These are phyloP conservation scores for Lactifluus piperatus DNA, from an alignment of 768 basidiomycete genomes.

Conservation along the genomic window DNA sequence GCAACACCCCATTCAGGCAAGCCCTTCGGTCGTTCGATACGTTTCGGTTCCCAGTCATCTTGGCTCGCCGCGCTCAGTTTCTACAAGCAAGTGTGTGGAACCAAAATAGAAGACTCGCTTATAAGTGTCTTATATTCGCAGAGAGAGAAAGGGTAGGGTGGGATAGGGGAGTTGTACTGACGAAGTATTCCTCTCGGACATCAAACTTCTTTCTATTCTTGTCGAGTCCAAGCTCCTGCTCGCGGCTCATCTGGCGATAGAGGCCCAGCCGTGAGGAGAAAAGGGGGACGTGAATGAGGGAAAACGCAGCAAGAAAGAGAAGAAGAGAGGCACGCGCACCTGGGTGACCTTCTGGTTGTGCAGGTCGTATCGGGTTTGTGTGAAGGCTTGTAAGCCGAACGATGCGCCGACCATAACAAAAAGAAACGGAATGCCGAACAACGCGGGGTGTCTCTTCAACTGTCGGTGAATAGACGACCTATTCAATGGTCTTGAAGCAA, in stretches of 20 bases:
- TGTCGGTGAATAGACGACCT: constrained; percentile 4
- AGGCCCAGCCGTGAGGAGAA: not conserved
- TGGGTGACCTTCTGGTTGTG: constrained; percentile 72
- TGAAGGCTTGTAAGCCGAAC: constrained; percentile 74
- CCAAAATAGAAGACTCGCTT: not conserved
- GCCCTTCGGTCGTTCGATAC: constrained; percentile 76
- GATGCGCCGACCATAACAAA: constrained; percentile 79
- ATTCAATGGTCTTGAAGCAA: constrained; percentile 14
- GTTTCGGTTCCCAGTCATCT: constrained; percentile 80
- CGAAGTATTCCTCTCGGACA: constrained; percentile 93
- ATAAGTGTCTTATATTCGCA: not conserved
- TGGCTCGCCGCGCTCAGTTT: constrained; percentile 53
- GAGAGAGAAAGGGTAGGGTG: not conserved
- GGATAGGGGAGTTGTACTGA: too few relatives aligned
- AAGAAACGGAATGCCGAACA: constrained; percentile 86
- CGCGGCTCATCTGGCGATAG: constrained; percentile 68
- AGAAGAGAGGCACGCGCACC: constrained; percentile 30
- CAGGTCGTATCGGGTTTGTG: constrained; percentile 86
- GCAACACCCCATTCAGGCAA: constrained; percentile 92
- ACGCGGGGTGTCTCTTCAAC: constrained; percentile 43
- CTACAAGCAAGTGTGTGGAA: constrained; percentile 28
- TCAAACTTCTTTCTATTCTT: constrained; percentile 75
- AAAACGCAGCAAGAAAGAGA: too few relatives aligned
- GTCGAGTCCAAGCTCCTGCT: constrained; percentile 69
- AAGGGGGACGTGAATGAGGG: not conserved